These are phyloP conservation scores for Penicillium sp. DNA, from an alignment of 2,329 filamentous ascomycete genomes.

Conservation along the genomic window DNA sequence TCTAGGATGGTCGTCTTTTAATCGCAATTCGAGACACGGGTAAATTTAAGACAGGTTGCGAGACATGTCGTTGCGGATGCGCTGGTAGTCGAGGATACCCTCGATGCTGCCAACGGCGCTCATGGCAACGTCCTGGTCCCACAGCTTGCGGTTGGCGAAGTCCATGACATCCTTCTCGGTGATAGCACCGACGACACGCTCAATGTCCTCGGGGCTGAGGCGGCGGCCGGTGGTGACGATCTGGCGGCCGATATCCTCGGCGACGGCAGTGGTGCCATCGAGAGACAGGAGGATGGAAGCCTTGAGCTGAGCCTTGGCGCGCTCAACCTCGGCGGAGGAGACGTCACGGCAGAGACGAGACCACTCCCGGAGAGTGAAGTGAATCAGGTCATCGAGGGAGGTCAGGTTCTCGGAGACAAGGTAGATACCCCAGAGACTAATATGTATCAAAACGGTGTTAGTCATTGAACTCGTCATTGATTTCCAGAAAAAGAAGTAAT, in stretches of 20 bases:
- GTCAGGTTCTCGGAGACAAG: slow-evolving; percentile 89
- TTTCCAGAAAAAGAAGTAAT: not conserved
- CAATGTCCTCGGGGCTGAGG: slow-evolving; percentile 90
- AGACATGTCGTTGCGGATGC: slow-evolving; percentile 79
- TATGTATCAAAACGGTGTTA: slow-evolving; percentile 16
- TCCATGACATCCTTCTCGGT: slow-evolving; percentile 97
- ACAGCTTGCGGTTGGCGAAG: slow-evolving; percentile 92
- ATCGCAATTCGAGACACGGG: slow-evolving; percentile 28
- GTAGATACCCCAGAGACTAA: slow-evolving; percentile 99
- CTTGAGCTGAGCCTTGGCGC: slow-evolving; percentile 98
- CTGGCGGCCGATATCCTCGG: slow-evolving; percentile 98
- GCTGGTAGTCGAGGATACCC: slow-evolving; percentile 66
- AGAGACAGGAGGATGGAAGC: slow-evolving; percentile 96
- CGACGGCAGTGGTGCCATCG: slow-evolving; percentile 94
- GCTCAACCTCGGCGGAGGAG: slow-evolving; percentile 88
- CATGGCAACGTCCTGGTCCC: slow-evolving; percentile 96
- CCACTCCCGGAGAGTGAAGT: slow-evolving; percentile 99
- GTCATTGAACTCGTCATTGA: slow-evolving; percentile 20
- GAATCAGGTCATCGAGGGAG: slow-evolving; percentile 89
- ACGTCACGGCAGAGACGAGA: slow-evolving; percentile 90
- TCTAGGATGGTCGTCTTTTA: slow-evolving; percentile 28
- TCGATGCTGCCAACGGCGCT: slow-evolving; percentile 93
- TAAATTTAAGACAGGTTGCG: slow-evolving; percentile 62
- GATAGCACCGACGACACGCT: slow-evolving; percentile 85
- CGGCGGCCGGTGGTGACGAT: slow-evolving; percentile 96